Base-by-base conservation (phyloP, 495 filamentous ascomycete genomes). In the Aspergillus heteromorphus region DNA sequence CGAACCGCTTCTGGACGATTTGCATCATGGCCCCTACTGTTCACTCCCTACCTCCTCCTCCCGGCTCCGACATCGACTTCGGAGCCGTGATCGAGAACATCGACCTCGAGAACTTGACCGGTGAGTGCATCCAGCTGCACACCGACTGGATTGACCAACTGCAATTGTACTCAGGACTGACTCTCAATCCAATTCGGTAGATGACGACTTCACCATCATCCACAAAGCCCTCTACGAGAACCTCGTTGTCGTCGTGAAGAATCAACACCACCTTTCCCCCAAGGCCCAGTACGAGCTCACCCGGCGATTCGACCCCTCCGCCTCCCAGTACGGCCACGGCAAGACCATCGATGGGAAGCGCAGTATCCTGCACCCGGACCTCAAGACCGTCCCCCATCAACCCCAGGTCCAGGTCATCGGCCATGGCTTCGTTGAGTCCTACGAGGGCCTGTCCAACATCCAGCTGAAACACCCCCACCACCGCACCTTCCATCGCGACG, bases 341-440 rank as follows among this genome's bases (percentile, higher is more conserved):
- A 85, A 85, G 62, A 84, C 84, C 16, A 71, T 86, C 59, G 84
- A 87, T 63, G 76, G 73, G 2, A 84, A 85, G 61, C 79, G 84
- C 40, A 83, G 78, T 61, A 81, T 90, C 64, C 78, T 90, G 17
- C 87, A 89, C 60, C 86, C 87, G 0, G 87, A 90, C 59, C 75
- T 89, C 14, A 89, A 90, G 68, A 90, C 87, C 1, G 80, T 89
- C 38, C 86, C 87, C 0, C 85, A 87, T 66, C 86, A 90, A 63
- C 86, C 86, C 9, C 84, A 90, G 66, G 86, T 90, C 5, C 87
- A 90, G 59, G 81, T 89, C 42, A 89, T 90, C 59, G 87, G 87
- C 40, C 88, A 90, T 65, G 86, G 87, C 14, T 73, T 77, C 56
- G 73, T 89, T 1, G 65, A 77, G 3, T 71, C 74, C 3, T 89